phyloP scores from a whole-genome alignment of 441 rosid species.

The Populus hybrid region DNA sequence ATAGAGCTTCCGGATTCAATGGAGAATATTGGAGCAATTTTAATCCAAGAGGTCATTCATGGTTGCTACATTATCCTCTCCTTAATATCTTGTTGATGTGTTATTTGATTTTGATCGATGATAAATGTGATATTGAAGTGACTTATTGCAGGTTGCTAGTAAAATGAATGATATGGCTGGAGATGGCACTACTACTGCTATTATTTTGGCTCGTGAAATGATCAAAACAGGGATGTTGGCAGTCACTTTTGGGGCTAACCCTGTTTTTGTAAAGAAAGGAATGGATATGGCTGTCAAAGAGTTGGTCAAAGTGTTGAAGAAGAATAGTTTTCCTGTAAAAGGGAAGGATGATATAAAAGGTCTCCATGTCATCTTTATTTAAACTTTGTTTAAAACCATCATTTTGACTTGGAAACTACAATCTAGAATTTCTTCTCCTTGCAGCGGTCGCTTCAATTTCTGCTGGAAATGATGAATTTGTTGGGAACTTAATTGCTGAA shows the following conservation, averaged over 20 bases:
- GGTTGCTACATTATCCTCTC: constrained; percentile 40
- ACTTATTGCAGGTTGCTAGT: constrained; percentile 59
- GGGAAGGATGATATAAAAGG: constrained; percentile 72
- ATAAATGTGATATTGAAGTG: constrained; percentile 20
- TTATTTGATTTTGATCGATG: not conserved
- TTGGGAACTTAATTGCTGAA: constrained; percentile 75
- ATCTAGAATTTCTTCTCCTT: not conserved
- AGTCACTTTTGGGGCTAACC: constrained; percentile 81
- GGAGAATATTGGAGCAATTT: constrained; percentile 77
- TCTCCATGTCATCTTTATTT: constrained; percentile 19
- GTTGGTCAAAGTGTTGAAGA: constrained; percentile 54
- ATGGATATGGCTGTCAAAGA: constrained; percentile 68
- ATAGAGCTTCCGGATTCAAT: constrained; percentile 71
- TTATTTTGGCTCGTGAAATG: constrained; percentile 81
- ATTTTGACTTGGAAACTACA: constrained; percentile 2
- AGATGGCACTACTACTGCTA: constrained; percentile 90
- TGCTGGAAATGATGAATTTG: constrained; percentile 82
- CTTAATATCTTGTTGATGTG: constrained; percentile 10
- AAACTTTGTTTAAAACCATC: not conserved
- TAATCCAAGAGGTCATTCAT: constrained; percentile 86
- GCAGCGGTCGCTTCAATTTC: constrained; percentile 94
- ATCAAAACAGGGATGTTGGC: constrained; percentile 70
- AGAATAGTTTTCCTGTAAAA: constrained; percentile 57
- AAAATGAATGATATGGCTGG: constrained; percentile 84
- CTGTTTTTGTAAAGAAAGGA: constrained; percentile 71